Percentiles rank a stretch among this genome's conserved stretches.
Conservation (phyloP, 2,329 filamentous ascomycete species). For the Fusarium tanahbumbuense region DNA sequence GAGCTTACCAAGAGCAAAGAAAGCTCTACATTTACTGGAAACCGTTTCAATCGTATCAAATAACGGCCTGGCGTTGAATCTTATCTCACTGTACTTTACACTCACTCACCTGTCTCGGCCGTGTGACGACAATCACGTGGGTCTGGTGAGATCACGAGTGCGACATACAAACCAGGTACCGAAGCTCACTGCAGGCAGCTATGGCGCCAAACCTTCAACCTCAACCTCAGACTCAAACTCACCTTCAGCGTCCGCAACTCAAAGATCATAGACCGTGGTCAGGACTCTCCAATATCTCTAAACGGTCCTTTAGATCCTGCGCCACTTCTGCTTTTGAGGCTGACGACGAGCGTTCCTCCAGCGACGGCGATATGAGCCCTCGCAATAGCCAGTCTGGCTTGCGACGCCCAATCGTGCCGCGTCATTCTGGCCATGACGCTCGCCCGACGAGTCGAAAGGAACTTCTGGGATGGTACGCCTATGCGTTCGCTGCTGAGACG, state of each 20-base stretch:
- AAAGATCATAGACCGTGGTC: conserved; percentile 59
- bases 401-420: conserved; percentile 54
- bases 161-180: background rate
- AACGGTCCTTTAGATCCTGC: conserved; percentile 67
- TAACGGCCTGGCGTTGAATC: conserved; percentile 13
- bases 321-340: conserved; percentile 72
- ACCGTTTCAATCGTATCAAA: conserved; percentile 17
- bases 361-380: conserved; percentile 52
- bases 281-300: conserved; percentile 63
- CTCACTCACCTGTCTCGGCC: conserved; percentile 25
- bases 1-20: conserved; percentile 12
- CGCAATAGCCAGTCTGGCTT: conserved; percentile 53
- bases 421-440: conserved; percentile 86
- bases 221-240: conserved; percentile 35
- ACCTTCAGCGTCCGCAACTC: conserved; percentile 55
- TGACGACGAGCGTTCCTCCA: conserved; percentile 73
- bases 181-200: background rate
- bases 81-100: background rate
- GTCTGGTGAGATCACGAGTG: conserved; percentile 41
- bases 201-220: conserved; percentile 46
- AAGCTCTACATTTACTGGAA: conserved; percentile 11
- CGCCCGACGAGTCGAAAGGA: conserved; percentile 89
- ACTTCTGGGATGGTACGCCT: conserved; percentile 93
- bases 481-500: conserved; percentile 95
- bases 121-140: conserved; percentile 48